Base-by-base conservation (phyloP, 805 yeast genomes). In the Lachancea sp. region DNA sequence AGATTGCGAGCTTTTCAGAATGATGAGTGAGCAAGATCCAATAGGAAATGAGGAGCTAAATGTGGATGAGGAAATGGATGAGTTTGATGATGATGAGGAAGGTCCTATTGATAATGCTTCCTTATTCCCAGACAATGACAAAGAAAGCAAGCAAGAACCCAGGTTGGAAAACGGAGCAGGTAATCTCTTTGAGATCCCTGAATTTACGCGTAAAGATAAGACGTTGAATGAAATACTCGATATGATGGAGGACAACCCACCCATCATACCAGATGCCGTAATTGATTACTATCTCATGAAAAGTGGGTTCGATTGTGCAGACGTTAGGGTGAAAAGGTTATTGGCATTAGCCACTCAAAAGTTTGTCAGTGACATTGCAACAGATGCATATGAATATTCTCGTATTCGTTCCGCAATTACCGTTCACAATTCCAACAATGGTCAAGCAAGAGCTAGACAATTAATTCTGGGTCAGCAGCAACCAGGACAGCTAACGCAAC, bases 281-380 rank as follows among this genome's bases (percentile, higher is more conserved):
- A 84, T 96, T 0, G 97, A 90, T 56, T 92, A 88, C 59, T 92
- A 90, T 54, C 65, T 90, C 38, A 77, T 86, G 18, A 81, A 82
- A 54, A 82, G 87, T 46, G 97, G 97, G 29, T 80, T 92, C 52
- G 82, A 80, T 43, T 77, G 92, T 20, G 71, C 81, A 29, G 95
- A 90, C 58, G 66, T 77, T 11, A 74, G 88, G 43, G 77, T 84
- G 42, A 89, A 88, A 60, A 71, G 97, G 40, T 67, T 92, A 26
- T 68, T 92, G 36, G 97, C 97, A 0, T 68, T 92, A 42, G 97
- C 98, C 1, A 92, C 98, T 0, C 98, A 94, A 56, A 92, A 92
- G 58, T 92, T 92, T 60, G 75, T 92, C 20, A 78, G 89, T 45
- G 98, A 92, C 59, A 80, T 92, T 22, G 96, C 98, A 1, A 86